Evolutionary conservation across 2,329 filamentous ascomycete species (phyloP).

Genomic region (Diplocarpon mali): DNA sequence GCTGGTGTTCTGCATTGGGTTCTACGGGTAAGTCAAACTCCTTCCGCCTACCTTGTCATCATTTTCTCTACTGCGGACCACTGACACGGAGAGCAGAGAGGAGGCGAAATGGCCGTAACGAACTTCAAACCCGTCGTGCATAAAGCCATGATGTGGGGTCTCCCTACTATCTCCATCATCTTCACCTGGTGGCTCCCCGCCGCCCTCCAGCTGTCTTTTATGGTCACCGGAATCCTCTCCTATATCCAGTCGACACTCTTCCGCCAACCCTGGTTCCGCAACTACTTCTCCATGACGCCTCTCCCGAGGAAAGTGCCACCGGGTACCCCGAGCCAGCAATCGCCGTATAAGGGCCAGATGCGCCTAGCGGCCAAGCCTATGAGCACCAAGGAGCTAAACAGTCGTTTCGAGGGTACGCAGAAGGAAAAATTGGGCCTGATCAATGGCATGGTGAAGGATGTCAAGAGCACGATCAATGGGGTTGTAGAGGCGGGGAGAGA

Average conservation of each 20-base stretch:
- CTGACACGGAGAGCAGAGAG: conserved; percentile 27
- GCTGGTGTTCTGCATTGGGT: conserved; percentile 44
- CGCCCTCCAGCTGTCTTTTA: conserved; percentile 53
- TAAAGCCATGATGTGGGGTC: conserved; percentile 32
- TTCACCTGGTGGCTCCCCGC: conserved; percentile 39
- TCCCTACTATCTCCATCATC: conserved; percentile 42
- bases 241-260: conserved; percentile 35
- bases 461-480: conserved; percentile 7
- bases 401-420: conserved; percentile 9
- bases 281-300: conserved; percentile 28
- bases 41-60: neutral
- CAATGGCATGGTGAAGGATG: conserved; percentile 15
- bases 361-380: conserved; percentile 9
- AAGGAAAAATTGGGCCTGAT: neutral
- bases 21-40: conserved; percentile 18
- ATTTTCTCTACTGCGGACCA: neutral
- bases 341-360: conserved; percentile 12
- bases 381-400: conserved; percentile 8
- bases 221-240: conserved; percentile 31
- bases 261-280: conserved; percentile 31
- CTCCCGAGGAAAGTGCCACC: neutral
- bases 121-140: conserved; percentile 27
- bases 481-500: neutral
- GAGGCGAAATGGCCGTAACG: conserved; percentile 37
- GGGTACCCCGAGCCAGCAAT: neutral